phyloP scores from a whole-genome alignment of 2,329 filamentous ascomycete species.

The Sarocladiaceae sp. region DNA sequence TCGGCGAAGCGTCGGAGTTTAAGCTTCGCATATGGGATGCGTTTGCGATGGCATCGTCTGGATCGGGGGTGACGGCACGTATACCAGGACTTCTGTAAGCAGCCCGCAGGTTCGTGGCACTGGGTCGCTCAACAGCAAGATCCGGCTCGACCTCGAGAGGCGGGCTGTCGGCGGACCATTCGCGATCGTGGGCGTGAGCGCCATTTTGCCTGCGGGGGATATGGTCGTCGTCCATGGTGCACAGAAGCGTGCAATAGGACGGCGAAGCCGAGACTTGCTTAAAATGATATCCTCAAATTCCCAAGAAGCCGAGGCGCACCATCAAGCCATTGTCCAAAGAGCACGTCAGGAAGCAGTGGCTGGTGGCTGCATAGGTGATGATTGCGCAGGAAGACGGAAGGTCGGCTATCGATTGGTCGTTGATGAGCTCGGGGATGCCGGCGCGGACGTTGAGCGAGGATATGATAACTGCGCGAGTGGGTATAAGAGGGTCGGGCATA shows the following conservation, averaged over 20 bases:
- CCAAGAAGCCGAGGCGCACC: constrained; percentile 2
- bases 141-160: background rate
- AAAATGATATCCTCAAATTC: constrained; percentile 6
- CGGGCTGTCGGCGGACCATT: constrained; percentile 3
- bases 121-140: constrained; percentile 28
- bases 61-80: constrained; percentile 62
- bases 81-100: constrained; percentile 36
- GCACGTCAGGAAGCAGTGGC: background rate
- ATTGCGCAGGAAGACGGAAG: background rate
- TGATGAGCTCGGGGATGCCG: constrained; percentile 5
- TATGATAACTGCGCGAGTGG: no score
- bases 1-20: constrained; percentile 25
- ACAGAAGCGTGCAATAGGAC: no score
- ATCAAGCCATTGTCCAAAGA: constrained; percentile 5
- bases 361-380: constrained; percentile 1
- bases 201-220: background rate
- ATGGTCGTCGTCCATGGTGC: constrained; percentile 5
- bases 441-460: no score
- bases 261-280: background rate
- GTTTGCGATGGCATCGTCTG: constrained; percentile 23
- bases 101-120: constrained; percentile 28
- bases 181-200: constrained; percentile 7
- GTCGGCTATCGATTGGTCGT: no score
- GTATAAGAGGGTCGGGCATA: no score
- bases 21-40: constrained; percentile 18